These are phyloP conservation scores for Jacaranda mimosifolia DNA, from an alignment of 257 asterid genomes.

Conservation along the genomic window DNA sequence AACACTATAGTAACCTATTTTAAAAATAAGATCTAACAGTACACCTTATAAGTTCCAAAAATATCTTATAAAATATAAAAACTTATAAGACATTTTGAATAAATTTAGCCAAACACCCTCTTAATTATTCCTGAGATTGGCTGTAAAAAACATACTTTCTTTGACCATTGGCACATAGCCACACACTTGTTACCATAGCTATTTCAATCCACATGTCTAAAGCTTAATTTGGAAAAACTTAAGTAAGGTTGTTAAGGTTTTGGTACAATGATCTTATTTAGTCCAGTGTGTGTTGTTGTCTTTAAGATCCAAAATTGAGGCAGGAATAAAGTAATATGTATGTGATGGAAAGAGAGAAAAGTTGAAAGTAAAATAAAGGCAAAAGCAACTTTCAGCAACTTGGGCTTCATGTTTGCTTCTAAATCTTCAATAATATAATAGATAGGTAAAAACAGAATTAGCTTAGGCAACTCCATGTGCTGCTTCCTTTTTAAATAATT, in stretches of 20 bases:
- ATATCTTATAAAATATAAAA: too few relatives aligned
- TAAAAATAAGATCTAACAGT: too few relatives aligned
- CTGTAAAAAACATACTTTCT: too few relatives aligned
- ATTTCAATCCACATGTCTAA: constrained; percentile 11
- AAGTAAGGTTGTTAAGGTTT: constrained; percentile 40
- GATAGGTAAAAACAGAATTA: constrained; percentile 30
- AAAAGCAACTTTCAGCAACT: constrained; percentile 59
- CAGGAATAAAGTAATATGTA: constrained; percentile 49
- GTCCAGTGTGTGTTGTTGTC: constrained; percentile 40
- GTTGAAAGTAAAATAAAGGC: constrained; percentile 41
- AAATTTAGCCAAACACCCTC: too few relatives aligned
- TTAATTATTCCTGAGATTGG: too few relatives aligned
- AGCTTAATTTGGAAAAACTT: constrained; percentile 26
- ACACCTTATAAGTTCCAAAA: too few relatives aligned
- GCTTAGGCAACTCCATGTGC: constrained; percentile 55
- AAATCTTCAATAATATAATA: constrained; percentile 21
- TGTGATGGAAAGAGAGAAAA: constrained; percentile 33
- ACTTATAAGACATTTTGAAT: too few relatives aligned
- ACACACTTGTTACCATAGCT: too few relatives aligned
- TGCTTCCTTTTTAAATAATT: constrained; percentile 33
- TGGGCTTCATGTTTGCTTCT: constrained; percentile 47
- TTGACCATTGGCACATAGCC: too few relatives aligned
- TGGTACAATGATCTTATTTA: constrained; percentile 44
- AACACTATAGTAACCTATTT: too few relatives aligned
- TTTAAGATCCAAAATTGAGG: constrained; percentile 44